Evolutionary conservation across 768 basidiomycete species (phyloP).

Genomic region (Lactifluus echinatus): DNA sequence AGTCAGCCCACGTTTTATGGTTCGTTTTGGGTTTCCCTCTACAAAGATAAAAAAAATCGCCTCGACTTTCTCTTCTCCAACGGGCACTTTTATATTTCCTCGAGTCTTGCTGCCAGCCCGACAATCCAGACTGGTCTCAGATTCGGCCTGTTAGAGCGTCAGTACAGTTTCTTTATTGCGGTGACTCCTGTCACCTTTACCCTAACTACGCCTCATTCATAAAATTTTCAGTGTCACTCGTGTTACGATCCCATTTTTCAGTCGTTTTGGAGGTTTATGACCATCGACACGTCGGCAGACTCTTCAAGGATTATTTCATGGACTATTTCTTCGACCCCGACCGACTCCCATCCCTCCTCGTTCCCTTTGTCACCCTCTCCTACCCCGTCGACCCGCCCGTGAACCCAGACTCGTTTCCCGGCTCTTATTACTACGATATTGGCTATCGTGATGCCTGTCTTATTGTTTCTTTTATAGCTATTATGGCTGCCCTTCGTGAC

Average conservation of each 20-base stretch:
- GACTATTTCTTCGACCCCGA: slow-evolving; percentile 15
- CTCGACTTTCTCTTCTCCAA: not conserved
- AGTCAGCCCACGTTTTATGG: slow-evolving; percentile 3
- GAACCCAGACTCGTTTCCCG: slow-evolving; percentile 61
- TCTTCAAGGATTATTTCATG: slow-evolving; percentile 10
- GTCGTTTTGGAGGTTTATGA: slow-evolving; percentile 11
- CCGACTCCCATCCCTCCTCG: slow-evolving; percentile 41
- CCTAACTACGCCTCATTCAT: not conserved
- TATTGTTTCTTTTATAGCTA: slow-evolving; percentile 69
- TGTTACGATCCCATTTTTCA: not conserved
- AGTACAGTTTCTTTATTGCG: not conserved
- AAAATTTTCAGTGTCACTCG: not conserved
- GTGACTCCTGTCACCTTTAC: not conserved
- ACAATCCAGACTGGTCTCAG: not conserved
- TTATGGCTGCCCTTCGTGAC: slow-evolving; percentile 86
- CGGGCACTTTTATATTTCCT: not conserved
- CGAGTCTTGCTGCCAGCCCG: not conserved
- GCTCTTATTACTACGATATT: slow-evolving; percentile 59
- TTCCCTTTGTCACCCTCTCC: slow-evolving; percentile 68
- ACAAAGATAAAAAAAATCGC: not conserved
- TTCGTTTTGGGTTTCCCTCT: not conserved
- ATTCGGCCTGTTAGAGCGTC: not conserved
- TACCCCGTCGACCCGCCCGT: slow-evolving; percentile 51
- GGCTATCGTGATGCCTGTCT: slow-evolving; percentile 76
- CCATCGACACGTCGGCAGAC: slow-evolving; percentile 13